Base-by-base conservation (phyloP, 2,329 filamentous ascomycete species). In the Fusarium metavorans region DNA sequence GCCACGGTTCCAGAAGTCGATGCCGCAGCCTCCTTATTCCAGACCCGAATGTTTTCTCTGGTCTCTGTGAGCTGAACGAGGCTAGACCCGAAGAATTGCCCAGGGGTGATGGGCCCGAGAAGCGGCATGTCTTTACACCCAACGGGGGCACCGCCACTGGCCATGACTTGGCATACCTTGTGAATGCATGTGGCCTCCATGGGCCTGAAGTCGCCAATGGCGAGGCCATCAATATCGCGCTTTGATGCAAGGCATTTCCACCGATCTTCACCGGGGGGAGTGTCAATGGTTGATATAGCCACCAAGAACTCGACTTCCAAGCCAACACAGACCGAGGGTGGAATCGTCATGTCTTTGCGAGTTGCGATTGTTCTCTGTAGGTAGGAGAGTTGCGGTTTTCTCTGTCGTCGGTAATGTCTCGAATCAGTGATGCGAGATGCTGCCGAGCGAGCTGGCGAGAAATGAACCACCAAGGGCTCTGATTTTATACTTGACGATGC, bases 281-380 rank as follows among this genome's bases (percentile, higher is more conserved):
- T 18, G 64, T 39, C 27, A 48, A 23, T 14, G 54, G 45, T 59
- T 71, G 69, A 30, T 32, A 78, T 68, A 34, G 75, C 73, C 43
- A 78, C 72, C 58, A 80, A 68, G 41, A 80, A 80, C 63, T 80
- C 79, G 25, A 80, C 54, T 73, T 80, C 79, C 27, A 80, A 62
- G 11, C 79, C 79, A 16, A 80, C 37, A 7, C 66, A 73, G 48
- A 78, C 54, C 6, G 73, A 73, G 13, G 57, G 10, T 18, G 63
- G 66, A 18, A 37, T 39, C 25, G 34, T 2, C 75, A 77, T 70
- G 23, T 14, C 48, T 43, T 45, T 27, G 3, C 14, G 45, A 35
- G 25, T 39, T 37, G 37, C 35, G 27, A 23, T 27, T 18, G 14
- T 30, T 39, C 58, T 61, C 32, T 73, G 52, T 54, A 34, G 56